A percentile compares a stretch with the other conserved stretches of the same genome.
phyloP scores from a whole-genome alignment of 768 basidiomycete species.

The Trametes meyenii region DNA sequence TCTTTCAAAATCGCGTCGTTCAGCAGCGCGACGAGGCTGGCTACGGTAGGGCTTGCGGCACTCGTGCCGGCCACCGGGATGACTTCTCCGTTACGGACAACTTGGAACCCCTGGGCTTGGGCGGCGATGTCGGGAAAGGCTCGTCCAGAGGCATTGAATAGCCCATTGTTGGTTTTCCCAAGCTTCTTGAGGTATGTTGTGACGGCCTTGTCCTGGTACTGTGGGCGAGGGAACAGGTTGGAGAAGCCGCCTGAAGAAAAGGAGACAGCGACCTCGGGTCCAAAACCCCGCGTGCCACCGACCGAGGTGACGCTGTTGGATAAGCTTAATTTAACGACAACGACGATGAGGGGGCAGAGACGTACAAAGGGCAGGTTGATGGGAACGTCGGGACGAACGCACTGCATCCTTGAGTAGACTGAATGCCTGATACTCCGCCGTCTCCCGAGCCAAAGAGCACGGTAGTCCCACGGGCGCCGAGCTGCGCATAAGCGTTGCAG shows the following conservation, averaged over 20 bases:
- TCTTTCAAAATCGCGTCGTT: conserved; percentile 35
- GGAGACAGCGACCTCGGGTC: conserved; percentile 34
- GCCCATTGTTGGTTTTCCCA: conserved; percentile 32
- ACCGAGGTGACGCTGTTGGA: conserved; percentile 38
- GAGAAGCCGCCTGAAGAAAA: conserved; percentile 42
- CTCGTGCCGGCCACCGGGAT: conserved; percentile 36
- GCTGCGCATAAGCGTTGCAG: conserved; percentile 38
- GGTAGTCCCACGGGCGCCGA: conserved; percentile 39
- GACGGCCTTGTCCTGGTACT: conserved; percentile 44
- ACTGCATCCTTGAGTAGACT: conserved; percentile 26
- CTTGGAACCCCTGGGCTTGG: conserved; percentile 35
- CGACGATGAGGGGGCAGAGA: neutral
- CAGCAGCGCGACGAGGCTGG: conserved; percentile 36
- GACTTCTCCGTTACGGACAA: conserved; percentile 24
- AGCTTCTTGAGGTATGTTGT: conserved; percentile 37
- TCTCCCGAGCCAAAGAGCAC: conserved; percentile 42
- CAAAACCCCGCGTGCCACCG: conserved; percentile 35
- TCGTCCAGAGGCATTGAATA: conserved; percentile 41
- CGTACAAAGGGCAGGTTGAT: conserved; percentile 38
- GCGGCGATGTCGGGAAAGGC: conserved; percentile 53
- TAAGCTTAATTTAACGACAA: neutral
- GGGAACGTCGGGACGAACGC: conserved; percentile 40
- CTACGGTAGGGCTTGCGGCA: conserved; percentile 38
- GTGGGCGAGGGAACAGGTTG: conserved; percentile 34
- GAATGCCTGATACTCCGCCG: conserved; percentile 36